Base-by-base conservation (phyloP, 305 asterid genomes). In the Solanum chacoense region DNA sequence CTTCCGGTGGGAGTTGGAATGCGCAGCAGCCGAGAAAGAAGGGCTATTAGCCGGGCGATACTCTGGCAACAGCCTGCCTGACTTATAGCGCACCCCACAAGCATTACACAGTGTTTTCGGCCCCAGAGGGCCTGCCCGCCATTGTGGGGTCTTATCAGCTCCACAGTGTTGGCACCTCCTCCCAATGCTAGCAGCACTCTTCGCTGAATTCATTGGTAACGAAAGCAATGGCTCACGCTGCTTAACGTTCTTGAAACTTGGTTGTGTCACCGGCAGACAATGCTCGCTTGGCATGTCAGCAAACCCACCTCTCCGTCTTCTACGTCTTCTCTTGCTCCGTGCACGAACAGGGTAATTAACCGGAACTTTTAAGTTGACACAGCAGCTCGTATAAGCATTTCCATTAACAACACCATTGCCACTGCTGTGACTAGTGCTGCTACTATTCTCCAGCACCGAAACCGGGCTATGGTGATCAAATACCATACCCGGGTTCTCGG, bases 381-480 rank as follows among this genome's bases (percentile, higher is more conserved):
- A 94, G 81, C 93, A 94, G 91, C 96, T 96, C 20, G 90, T 92
- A 1, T 90, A 55, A 3, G 91, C 87, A 29, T 89, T 89, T 77
- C 91, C 92, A 35, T 81, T 90, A 87, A 89, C 91, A 74, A 77
- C 91, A 77, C 89, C 80, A 85, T 4, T 91, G 40, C 91, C 91
- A 40, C 86, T 92, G 81, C 90, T 81, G 71, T 67, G 89, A 67
- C 93, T 92, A 76, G 91, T 94, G 89, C 91, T 93, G 59, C 89
- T 93, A 91, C 93, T 95, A 91, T 93, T 93, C 85, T 96, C 98
- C 5, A 96, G 97, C 32, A 95, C 98, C 0, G 99, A 95, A 1
- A 93, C 91, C 0, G 98, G 98, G 95, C 98, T 95, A 14, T 91
- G 95, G 80, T 91, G 96, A 90, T 88, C 92, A 89, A 91, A 32